Base-by-base conservation (phyloP, 306 rosid species). In the Mucuna pruriens region DNA sequence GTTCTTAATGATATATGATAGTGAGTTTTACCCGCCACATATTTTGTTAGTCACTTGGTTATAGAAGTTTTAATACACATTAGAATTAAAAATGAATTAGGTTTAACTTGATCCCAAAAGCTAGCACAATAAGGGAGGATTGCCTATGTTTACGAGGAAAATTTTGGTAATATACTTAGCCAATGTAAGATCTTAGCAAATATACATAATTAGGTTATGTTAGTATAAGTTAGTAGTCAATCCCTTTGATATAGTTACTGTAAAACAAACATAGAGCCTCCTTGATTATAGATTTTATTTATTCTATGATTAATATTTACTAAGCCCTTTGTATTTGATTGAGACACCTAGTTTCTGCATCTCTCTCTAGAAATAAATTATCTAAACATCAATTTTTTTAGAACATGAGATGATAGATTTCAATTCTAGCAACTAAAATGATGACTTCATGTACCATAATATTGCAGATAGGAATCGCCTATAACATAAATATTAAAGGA, bases 341-440 rank as follows among this genome's bases (percentile, higher is more conserved):
- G 44, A 31, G 19, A 15, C 23, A 15, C 42, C 15, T 13, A 9
- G 15, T 36, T 36, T 33, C 13, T 33, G 6, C 19, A 22, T 58
- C 38, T 25, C 71, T 65, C 49, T 19, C 4, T 65, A 65, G 10
- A 8, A n/a, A 36, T 9, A 65, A 65, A 38, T 38, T 16, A 36
- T 38, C 31, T 9, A 19, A 10, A 31, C 26, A 71, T 52, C 54
- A 62, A 65, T 69, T 61, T 70, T 20, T 54, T 48, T 46, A 64
- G 83, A 54, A 72, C 12, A 61, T 38, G 57, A 71, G 80, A 71
- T 62, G 39, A 71, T 36, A 71, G 31, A 33, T 48, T 74, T 71
- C 39, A 38, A 40, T 20, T 25, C 38, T 17, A 11, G 39, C 9
- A 79, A 74, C 48, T 10, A 36, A 44, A 44, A 60, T 66, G 46